These are phyloP conservation scores for Colletotrichum karsti DNA, from an alignment of 2,329 filamentous ascomycete species.

Conservation along the genomic window DNA sequence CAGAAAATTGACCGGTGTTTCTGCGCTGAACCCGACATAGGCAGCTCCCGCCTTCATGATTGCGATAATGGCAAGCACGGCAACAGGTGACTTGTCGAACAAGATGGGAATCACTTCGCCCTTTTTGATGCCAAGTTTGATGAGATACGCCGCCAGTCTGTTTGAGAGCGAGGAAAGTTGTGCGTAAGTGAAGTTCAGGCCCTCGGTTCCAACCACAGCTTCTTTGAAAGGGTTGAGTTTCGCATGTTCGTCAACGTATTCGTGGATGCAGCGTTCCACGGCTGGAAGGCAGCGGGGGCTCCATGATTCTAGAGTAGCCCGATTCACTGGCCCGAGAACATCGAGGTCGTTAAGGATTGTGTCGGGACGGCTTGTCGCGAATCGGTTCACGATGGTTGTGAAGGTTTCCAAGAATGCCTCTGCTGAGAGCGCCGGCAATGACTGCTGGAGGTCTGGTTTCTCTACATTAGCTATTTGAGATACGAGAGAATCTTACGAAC, in stretches of 20 bases:
- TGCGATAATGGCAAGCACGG: constrained; percentile 77
- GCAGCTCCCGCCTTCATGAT: constrained; percentile 65
- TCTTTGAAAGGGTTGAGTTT: background rate
- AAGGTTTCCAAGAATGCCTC: background rate
- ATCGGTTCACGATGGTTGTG: background rate
- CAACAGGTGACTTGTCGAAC: constrained; percentile 73
- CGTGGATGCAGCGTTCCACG: constrained; percentile 2
- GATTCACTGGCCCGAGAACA: background rate
- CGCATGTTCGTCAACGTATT: constrained; percentile 4
- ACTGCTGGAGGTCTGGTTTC: background rate
- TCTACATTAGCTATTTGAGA: accelerated
- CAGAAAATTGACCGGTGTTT: background rate
- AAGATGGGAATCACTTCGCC: constrained; percentile 71
- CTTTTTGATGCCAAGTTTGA: constrained; percentile 56
- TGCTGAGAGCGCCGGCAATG: background rate
- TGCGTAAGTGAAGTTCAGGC: constrained; percentile 44
- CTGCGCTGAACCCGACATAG: constrained; percentile 36
- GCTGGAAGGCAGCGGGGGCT: background rate
- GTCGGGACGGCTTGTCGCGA: background rate
- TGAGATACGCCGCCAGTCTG: constrained; percentile 52
- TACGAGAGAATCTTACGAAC: no score
- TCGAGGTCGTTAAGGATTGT: background rate
- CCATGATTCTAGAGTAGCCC: background rate
- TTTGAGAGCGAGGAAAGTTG: constrained; percentile 46
- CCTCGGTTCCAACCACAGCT: background rate